Percentiles rank a stretch among this genome's conserved stretches.
Evolutionary conservation across 208 protist genomes (phyloP).

Genomic region (Acanthamoeba lenticulata): DNA sequence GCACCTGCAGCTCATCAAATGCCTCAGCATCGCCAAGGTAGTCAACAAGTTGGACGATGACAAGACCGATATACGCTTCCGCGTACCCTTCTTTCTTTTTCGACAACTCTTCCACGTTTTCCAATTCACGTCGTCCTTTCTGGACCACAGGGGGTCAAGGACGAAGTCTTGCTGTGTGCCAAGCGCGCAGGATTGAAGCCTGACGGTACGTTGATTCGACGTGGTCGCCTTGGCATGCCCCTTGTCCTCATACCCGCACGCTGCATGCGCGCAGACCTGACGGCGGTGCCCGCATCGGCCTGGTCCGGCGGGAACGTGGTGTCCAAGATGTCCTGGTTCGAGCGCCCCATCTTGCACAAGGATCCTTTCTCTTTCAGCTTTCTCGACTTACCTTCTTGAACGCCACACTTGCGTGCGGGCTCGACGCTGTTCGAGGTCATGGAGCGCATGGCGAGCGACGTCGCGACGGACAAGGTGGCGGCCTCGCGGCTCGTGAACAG

Average conservation of each 20-base stretch:
- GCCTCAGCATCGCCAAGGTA: slow-evolving; percentile 91
- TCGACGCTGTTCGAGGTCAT: slow-evolving; percentile 92
- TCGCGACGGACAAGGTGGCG: not conserved
- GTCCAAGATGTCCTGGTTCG: slow-evolving; percentile 93
- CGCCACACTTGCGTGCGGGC: slow-evolving; percentile 81
- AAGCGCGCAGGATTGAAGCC: slow-evolving; percentile 74
- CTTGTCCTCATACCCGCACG: not conserved
- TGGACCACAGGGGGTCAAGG: slow-evolving; percentile 64
- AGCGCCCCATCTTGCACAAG: slow-evolving; percentile 41
- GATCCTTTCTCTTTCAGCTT: too few relatives aligned
- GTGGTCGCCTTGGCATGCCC: too few relatives aligned
- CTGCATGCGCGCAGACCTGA: slow-evolving; percentile 86
- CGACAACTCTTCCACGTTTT: too few relatives aligned
- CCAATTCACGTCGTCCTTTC: not conserved
- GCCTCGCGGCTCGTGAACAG: not conserved
- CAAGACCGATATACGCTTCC: slow-evolving; percentile 72
- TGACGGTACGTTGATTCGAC: slow-evolving; percentile 86
- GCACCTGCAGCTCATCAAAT: slow-evolving; percentile 89
- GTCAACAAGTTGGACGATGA: slow-evolving; percentile 94
- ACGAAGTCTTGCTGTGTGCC: slow-evolving; percentile 66
- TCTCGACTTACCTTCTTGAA: too few relatives aligned
- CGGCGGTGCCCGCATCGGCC: slow-evolving; percentile 95
- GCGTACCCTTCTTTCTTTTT: not conserved
- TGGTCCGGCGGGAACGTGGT: slow-evolving; percentile 96
- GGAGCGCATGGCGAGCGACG: not conserved